phyloP scores from a whole-genome alignment of 2,329 filamentous ascomycete genomes.

The Emericellopsis cladophorae region DNA sequence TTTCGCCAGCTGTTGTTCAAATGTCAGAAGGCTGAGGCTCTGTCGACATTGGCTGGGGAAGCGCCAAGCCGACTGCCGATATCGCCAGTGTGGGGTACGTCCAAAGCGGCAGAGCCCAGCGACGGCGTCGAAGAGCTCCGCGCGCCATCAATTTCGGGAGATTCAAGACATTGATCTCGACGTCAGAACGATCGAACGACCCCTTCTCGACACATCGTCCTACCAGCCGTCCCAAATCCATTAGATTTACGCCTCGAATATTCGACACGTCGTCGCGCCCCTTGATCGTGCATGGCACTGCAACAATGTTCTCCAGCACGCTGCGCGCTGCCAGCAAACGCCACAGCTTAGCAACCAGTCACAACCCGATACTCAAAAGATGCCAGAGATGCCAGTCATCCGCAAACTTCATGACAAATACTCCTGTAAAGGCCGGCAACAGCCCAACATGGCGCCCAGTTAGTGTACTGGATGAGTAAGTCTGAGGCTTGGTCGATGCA shows the following conservation, averaged over 20 bases:
- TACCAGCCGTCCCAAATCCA: too few species aligned
- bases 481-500: constrained; percentile 3
- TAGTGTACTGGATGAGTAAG: constrained; percentile 52
- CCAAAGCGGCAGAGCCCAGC: too few species aligned
- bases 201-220: background rate
- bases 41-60: too few species aligned
- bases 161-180: background rate
- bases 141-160: background rate
- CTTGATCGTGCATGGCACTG: constrained; percentile 17
- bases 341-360: constrained; percentile 17
- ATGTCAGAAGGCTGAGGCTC: too few species aligned
- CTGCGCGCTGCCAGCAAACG: constrained; percentile 30
- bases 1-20: background rate
- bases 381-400: too few species aligned
- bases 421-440: background rate
- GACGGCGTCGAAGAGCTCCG: background rate
- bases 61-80: background rate
- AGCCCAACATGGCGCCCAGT: constrained; percentile 44
- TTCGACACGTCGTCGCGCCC: too few species aligned
- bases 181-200: background rate
- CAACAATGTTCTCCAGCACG: constrained; percentile 30
- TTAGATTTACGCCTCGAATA: too few species aligned
- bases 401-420: background rate
- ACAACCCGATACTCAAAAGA: background rate
- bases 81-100: constrained; percentile 1